phyloP scores from a whole-genome alignment of 78 protist species.

The Creolimax fragrantissima region DNA sequence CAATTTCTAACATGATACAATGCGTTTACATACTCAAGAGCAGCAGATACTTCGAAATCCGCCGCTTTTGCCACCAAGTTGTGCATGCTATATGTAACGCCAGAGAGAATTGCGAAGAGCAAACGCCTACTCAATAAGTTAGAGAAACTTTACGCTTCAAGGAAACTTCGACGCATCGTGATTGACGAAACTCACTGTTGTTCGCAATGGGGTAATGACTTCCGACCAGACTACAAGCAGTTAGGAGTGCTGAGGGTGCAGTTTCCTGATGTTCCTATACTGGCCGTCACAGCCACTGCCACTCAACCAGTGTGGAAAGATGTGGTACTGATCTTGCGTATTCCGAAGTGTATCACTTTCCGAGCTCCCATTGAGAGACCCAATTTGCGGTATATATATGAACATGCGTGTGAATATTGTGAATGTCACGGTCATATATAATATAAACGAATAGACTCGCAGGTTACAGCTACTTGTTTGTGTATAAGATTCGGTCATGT shows the following conservation, averaged over 20 bases:
- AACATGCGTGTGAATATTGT: no score
- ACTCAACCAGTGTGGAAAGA: constrained; percentile 5
- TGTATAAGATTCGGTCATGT: no score
- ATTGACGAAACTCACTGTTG: constrained; percentile 98
- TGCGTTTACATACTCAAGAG: no score
- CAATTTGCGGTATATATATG: not conserved
- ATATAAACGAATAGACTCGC: no score
- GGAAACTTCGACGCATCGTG: constrained; percentile 45
- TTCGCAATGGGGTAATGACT: constrained; percentile 96
- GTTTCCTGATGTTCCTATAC: constrained; percentile 28
- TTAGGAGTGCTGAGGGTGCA: constrained; percentile 23
- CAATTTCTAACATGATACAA: no score
- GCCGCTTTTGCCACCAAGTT: no score
- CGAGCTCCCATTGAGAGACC: not conserved
- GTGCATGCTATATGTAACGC: constrained; percentile 3
- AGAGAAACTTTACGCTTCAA: not conserved
- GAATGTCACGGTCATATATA: no score
- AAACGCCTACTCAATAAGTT: not conserved
- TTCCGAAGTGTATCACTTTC: constrained; percentile 24
- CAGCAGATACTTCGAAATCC: no score
- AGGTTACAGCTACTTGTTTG: no score
- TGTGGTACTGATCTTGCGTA: not conserved
- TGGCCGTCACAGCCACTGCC: constrained; percentile 78
- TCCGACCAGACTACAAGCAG: constrained; percentile 72
- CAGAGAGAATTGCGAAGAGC: constrained; percentile 1